Evolutionary conservation across 2,329 filamentous ascomycete species (phyloP).

Genomic region (Talaromyces amestolkiae): DNA sequence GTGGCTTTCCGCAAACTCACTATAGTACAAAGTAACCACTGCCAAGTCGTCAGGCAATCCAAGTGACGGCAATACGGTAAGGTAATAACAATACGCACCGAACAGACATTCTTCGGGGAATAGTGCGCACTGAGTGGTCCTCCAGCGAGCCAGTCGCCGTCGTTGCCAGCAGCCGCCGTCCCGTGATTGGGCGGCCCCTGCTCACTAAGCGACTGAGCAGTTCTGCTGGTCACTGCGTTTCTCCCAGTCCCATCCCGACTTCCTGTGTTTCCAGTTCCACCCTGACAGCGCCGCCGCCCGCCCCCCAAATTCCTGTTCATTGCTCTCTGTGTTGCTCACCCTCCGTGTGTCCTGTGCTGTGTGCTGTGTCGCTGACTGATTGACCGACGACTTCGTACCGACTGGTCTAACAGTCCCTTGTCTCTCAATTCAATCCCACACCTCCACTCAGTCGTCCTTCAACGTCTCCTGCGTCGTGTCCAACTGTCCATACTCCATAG

Average conservation of each 20-base stretch:
- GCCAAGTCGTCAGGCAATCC: background rate
- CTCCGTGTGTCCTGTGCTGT: background rate
- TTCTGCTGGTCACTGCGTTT: conserved; percentile 9
- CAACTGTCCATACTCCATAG: conserved; percentile 3
- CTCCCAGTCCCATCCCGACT: conserved; percentile 3
- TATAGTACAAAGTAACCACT: background rate
- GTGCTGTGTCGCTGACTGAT: background rate
- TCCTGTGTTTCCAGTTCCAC: conserved; percentile 2
- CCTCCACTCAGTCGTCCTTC: conserved; percentile 9
- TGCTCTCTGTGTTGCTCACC: background rate
- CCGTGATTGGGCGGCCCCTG: conserved; percentile 16
- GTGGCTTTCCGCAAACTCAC: background rate
- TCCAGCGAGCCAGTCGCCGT: background rate
- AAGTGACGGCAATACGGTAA: background rate
- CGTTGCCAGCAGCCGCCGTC: conserved; percentile 6
- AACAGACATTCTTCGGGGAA: background rate
- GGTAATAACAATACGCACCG: background rate
- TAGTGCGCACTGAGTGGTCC: background rate
- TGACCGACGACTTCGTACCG: background rate
- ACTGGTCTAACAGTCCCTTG: background rate
- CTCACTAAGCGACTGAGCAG: conserved; percentile 19
- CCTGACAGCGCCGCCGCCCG: background rate
- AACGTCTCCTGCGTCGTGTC: background rate
- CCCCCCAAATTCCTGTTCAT: conserved; percentile 14
- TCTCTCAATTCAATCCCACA: background rate